Evolutionary conservation across 495 filamentous ascomycete genomes (phyloP).

Genomic region (Podospora tetraspora): DNA sequence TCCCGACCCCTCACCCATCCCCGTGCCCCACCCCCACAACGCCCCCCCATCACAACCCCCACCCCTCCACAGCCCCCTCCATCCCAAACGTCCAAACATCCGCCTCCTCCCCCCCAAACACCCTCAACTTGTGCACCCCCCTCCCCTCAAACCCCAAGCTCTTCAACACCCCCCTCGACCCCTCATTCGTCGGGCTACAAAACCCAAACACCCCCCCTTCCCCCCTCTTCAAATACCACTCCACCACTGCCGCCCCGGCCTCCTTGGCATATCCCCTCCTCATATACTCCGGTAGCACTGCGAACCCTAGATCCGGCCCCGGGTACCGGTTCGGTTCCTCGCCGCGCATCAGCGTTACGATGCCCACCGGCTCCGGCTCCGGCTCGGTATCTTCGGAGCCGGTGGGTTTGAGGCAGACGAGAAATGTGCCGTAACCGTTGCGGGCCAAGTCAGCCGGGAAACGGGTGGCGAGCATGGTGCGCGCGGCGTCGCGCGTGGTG

Average conservation of each 20-base stretch:
- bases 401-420: constrained; percentile 21
- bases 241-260: constrained; percentile 28
- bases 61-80: not conserved
- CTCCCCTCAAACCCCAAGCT: constrained; percentile 32
- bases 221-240: constrained; percentile 27
- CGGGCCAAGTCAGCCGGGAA: constrained; percentile 26
- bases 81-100: constrained; percentile 23
- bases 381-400: not conserved
- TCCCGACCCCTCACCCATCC: not conserved
- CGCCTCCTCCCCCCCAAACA: constrained; percentile 26
- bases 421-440: constrained; percentile 30
- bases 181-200: constrained; percentile 21
- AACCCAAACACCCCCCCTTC: constrained; percentile 26
- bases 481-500: constrained; percentile 24
- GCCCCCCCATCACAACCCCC: not conserved
- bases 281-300: constrained; percentile 28
- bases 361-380: constrained; percentile 22
- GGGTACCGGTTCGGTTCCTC: constrained; percentile 22
- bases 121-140: constrained; percentile 24
- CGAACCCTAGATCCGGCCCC: constrained; percentile 35
- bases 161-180: constrained; percentile 28
- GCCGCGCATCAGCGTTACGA: constrained; percentile 30
- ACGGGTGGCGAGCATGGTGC: constrained; percentile 17
- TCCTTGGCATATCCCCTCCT: constrained; percentile 40
- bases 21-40: not conserved